These are phyloP conservation scores for Solanum ossicruentum DNA, from an alignment of 257 asterid species.

Conservation along the genomic window DNA sequence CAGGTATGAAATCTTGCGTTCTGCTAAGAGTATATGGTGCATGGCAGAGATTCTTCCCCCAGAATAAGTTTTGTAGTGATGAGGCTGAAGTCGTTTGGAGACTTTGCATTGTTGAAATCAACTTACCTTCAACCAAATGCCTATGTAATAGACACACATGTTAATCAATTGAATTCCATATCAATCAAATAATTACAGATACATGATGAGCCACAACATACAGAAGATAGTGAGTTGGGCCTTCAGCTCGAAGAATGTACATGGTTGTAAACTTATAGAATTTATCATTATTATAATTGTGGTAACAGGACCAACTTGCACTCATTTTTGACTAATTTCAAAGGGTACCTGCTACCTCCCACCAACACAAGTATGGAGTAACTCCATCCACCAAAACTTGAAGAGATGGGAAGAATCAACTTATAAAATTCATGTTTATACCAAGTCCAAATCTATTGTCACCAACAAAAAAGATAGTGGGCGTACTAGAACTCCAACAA, in stretches of 20 bases:
- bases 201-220: neutral
- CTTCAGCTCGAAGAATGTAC: neutral
- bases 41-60: slow-evolving; percentile 15
- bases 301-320: neutral
- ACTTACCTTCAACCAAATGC: neutral
- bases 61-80: neutral
- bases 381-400: neutral
- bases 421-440: neutral
- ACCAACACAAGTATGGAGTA: neutral
- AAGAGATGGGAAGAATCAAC: neutral
- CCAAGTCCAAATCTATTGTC: neutral
- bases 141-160: neutral
- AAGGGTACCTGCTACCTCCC: neutral
- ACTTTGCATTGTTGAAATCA: slow-evolving; percentile 31
- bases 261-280: neutral
- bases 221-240: neutral
- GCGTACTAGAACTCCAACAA: neutral
- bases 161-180: neutral
- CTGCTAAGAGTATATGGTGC: slow-evolving; percentile 6
- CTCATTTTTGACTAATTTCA: neutral
- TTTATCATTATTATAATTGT: neutral
- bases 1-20: slow-evolving; percentile 20
- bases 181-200: neutral
- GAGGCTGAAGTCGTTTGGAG: slow-evolving; percentile 22
- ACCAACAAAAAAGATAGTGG: neutral